Conservation (phyloP, 805 yeast species). For the Saturnispora bothae region DNA sequence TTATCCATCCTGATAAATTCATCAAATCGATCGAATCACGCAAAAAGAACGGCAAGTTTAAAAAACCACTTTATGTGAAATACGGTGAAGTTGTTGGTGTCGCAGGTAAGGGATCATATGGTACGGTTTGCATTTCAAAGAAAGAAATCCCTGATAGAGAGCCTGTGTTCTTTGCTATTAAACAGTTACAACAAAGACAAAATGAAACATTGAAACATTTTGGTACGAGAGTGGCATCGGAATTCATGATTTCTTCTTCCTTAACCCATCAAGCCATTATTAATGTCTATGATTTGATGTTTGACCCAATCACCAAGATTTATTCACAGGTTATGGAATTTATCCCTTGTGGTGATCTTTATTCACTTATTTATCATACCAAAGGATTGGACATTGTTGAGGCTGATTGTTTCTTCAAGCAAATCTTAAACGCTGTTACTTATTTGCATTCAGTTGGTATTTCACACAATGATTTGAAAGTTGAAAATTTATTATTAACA, state of each 20-base stretch:
- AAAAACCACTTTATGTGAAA: constrained; percentile 31
- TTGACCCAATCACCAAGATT: constrained; percentile 55
- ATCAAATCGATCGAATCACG: constrained; percentile 20
- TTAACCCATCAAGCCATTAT: constrained; percentile 67
- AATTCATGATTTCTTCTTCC: constrained; percentile 78
- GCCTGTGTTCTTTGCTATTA: constrained; percentile 56
- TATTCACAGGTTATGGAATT: constrained; percentile 92
- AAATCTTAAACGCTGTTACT: constrained; percentile 67
- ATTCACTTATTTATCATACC: constrained; percentile 43
- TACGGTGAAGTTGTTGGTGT: constrained; percentile 44
- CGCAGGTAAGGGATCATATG: constrained; percentile 38
- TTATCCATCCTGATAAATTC: constrained; percentile 31
- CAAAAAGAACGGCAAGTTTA: constrained; percentile 18
- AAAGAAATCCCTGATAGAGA: constrained; percentile 32
- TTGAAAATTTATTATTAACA: constrained; percentile 72
- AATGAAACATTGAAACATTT: constrained; percentile 48
- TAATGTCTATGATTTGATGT: constrained; percentile 71
- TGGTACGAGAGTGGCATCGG: constrained; percentile 71
- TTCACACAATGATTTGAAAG: constrained; percentile 87
- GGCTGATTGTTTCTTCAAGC: constrained; percentile 85
- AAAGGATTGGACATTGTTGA: constrained; percentile 51
- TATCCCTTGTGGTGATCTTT: constrained; percentile 80
- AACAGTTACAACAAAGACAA: constrained; percentile 56
- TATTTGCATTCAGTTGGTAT: constrained; percentile 89
- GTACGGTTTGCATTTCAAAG: constrained; percentile 34